Evolutionary conservation across 2,329 filamentous ascomycete species (phyloP), one percentile per base, ranked within the genome.

Genomic region (Aspergillus hortae): DNA sequence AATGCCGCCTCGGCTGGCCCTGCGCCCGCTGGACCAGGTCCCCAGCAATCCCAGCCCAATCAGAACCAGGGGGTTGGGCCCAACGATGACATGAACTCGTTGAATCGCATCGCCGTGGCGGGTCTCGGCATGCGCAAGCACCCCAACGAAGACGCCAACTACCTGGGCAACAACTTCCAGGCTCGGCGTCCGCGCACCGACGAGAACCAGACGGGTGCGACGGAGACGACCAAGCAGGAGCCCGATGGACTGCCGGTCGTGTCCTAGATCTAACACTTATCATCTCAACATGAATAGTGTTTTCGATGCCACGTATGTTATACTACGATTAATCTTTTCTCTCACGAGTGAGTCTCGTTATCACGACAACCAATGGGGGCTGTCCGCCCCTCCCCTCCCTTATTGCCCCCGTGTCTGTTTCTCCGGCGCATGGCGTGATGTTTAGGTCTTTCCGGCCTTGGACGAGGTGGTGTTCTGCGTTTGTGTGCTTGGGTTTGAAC

Each of bases 41-140:
- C 63, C 51, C 57, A 64, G 60, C 54, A 67, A 53, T 52, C 61
- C n/a, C 66, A 67, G 27, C 25, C 59, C 10, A 52, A 60, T 27
- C 64, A 65, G 30, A 61, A 59, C 10, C 67, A 66, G 19, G 51
- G 60, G 2, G 49, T 60, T 27, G 59, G 60, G 10, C 56, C 66
- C 11, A 66, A 65, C 7, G 72, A 74, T 43, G 70, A 73, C 45
- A 65, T 74, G 60, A 72, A 70, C 53, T 71, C 72, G 2, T 53
- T 75, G 40, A 75, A 75, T 51, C 69, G 71, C 23, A 74, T 75
- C 47, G 72, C 72, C 11, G 71, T 73, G 6, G 72, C 72, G 4
- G 72, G 72, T 0, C 62, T 75, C 2, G 72, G 71, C 19, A 73
- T 74, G 69, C 71, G 71, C 49, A 74, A 74, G 51, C 70, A 71